A percentile compares a stretch with the other conserved stretches of the same genome.
Evolutionary conservation across 1,284 basidiomycete species (phyloP).

Genomic region (Tilletiaria anomala): DNA sequence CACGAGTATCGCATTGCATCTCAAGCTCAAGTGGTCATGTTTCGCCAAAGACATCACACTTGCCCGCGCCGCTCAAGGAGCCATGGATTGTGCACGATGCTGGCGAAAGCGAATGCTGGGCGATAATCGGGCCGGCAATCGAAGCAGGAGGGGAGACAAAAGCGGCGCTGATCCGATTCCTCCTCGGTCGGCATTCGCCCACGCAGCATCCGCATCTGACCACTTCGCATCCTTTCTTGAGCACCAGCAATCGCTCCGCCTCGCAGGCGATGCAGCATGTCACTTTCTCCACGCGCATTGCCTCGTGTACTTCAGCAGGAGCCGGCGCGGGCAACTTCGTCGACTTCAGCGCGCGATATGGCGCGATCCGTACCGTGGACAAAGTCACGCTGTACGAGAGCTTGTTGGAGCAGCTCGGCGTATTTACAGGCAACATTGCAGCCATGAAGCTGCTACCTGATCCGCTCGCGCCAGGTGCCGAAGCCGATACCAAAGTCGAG

Average conservation of each 20-base stretch:
- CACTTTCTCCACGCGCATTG: not conserved
- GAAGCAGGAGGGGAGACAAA: not conserved
- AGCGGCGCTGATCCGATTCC: not conserved
- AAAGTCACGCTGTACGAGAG: constrained; percentile 28
- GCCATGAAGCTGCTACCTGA: constrained; percentile 19
- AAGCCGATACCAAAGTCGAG: not conserved
- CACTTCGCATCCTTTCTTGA: not conserved
- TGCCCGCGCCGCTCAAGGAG: no score
- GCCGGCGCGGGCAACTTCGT: constrained; percentile 13
- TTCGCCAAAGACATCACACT: no score
- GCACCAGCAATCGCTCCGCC: not conserved
- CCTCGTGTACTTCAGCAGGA: no score
- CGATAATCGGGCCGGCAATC: not conserved
- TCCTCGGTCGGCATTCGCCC: no score
- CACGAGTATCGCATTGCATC: no score
- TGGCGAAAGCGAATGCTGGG: not conserved
- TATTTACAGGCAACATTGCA: constrained; percentile 20
- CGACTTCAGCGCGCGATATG: constrained; percentile 31
- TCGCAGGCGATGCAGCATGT: not conserved
- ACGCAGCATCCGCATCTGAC: no score
- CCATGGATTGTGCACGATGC: not conserved
- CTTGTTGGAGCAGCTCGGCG: constrained; percentile 22
- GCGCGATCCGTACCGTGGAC: constrained; percentile 31
- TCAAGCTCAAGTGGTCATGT: no score
- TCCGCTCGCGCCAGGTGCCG: constrained; percentile 8